Conservation (phyloP, 305 asterid species). For the Solanum aculeatissimum region DNA sequence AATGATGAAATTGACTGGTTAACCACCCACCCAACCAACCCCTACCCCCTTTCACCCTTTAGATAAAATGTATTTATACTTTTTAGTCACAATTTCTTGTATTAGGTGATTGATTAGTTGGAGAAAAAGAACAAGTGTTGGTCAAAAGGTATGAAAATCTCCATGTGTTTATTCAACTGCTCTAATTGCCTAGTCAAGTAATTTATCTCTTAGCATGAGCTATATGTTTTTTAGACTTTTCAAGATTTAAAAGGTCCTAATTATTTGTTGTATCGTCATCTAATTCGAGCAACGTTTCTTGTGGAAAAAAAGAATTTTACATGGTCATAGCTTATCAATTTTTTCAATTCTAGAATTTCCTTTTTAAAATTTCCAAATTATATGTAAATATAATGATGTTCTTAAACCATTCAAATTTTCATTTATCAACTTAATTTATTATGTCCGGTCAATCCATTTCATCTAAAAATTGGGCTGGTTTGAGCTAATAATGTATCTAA, state of each 20-base stretch:
- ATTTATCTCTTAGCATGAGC: neutral
- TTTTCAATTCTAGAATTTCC: neutral
- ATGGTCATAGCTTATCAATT: neutral
- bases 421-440: neutral
- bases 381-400: too few relatives aligned
- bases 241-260: neutral
- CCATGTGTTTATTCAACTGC: neutral
- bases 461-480: neutral
- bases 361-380: neutral
- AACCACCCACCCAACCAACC: neutral
- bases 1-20: neutral
- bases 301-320: neutral
- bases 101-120: neutral
- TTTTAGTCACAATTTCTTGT: neutral
- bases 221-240: neutral
- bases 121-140: neutral
- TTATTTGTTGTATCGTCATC: neutral
- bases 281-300: neutral
- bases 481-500: neutral
- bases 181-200: neutral
- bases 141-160: neutral
- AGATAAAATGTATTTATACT: neutral
- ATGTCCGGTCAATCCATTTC: neutral
- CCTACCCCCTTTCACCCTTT: neutral
- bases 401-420: too few relatives aligned